These are phyloP conservation scores for Lactarius hengduanensis DNA, from an alignment of 768 basidiomycete species.

Conservation along the genomic window DNA sequence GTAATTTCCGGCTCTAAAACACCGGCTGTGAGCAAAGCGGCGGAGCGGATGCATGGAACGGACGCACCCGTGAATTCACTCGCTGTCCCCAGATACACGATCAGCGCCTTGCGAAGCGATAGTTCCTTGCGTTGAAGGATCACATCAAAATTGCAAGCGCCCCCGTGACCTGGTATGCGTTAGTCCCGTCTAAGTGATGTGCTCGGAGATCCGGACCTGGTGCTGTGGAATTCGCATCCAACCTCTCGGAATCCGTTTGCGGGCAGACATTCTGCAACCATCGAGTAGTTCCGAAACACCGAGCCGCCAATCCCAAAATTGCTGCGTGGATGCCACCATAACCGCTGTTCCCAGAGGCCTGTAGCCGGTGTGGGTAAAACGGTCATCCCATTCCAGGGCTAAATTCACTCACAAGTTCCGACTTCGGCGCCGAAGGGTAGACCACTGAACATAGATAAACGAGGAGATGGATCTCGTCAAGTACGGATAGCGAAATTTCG, in stretches of 20 bases:
- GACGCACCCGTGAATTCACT: slow-evolving; percentile 67
- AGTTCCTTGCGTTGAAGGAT: slow-evolving; percentile 54
- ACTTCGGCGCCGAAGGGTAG: slow-evolving; percentile 66
- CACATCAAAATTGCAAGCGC: slow-evolving; percentile 58
- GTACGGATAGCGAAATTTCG: slow-evolving; percentile 56
- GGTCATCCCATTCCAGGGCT: slow-evolving; percentile 1
- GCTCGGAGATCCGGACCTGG: slow-evolving; percentile 45
- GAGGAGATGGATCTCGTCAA: slow-evolving; percentile 81
- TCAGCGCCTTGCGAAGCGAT: slow-evolving; percentile 57
- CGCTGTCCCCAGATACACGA: slow-evolving; percentile 66
- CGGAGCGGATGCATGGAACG: background rate
- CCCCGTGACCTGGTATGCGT: slow-evolving; percentile 45
- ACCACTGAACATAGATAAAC: slow-evolving; percentile 68
- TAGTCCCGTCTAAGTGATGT: slow-evolving; percentile 14
- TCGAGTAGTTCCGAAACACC: slow-evolving; percentile 57
- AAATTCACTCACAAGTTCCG: slow-evolving; percentile 64
- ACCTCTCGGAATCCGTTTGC: slow-evolving; percentile 62
- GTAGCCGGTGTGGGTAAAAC: background rate
- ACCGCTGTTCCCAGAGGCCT: slow-evolving; percentile 66
- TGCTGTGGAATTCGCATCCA: slow-evolving; percentile 51
- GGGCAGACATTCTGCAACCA: slow-evolving; percentile 61
- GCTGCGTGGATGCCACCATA: slow-evolving; percentile 86
- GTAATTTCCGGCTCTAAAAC: slow-evolving; percentile 67
- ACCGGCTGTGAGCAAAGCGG: slow-evolving; percentile 3
- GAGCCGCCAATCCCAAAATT: slow-evolving; percentile 70